Evolutionary conservation across 352 stramenopile species (phyloP), one percentile per base, ranked within the genome.

Genomic region (Pythium oligandrum): DNA sequence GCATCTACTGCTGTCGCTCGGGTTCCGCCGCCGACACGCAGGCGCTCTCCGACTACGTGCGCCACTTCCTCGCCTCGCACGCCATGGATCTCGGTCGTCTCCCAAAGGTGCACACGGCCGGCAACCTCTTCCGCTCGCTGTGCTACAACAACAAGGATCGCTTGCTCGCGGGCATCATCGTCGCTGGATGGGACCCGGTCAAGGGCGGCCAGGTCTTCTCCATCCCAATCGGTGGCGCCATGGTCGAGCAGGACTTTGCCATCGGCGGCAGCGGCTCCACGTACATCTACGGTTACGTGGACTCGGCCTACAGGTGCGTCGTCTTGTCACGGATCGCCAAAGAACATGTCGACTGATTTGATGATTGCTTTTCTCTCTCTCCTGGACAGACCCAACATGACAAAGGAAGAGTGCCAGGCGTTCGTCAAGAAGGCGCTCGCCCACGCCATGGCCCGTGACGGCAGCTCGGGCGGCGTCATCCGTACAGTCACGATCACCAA

Each of bases 101-200:
- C 52, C 96, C 97, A 9, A 96, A 93, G 58, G 97, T 99, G 38
- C 96, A 97, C 69, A 98, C 96, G 30, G 97, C 96, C n/a, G 95
- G 96, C 26, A 98, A 98, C 71, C 72, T 99, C 40, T 98, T 98
- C 74, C 78, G 86, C 37, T 90, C 84, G 60, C 80, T 99, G 48
- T 98, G 94, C 72, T 99, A 99, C 77, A 81, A 96, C 61, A 98
- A 99, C 85, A 99, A 99, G 73, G 97, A 99, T 71, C 82, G 91
- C 33, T 61, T 94, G 64, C 78, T 95, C 49, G 91, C 90, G 0
- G 96, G 96, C 43, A 98, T 99, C 59, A 99, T 99, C 73, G 90
- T 99, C 40, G 97, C 93, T 9, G 97, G 97, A 26, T 99, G 93
- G 88, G 97, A 99, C 81, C 78, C 86, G 0, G 90, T 99, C 37